Percentiles rank a stretch among this genome's conserved stretches.
These are phyloP conservation scores for Lichina pygmaea DNA, from an alignment of 495 filamentous ascomycete species.

Conservation along the genomic window DNA sequence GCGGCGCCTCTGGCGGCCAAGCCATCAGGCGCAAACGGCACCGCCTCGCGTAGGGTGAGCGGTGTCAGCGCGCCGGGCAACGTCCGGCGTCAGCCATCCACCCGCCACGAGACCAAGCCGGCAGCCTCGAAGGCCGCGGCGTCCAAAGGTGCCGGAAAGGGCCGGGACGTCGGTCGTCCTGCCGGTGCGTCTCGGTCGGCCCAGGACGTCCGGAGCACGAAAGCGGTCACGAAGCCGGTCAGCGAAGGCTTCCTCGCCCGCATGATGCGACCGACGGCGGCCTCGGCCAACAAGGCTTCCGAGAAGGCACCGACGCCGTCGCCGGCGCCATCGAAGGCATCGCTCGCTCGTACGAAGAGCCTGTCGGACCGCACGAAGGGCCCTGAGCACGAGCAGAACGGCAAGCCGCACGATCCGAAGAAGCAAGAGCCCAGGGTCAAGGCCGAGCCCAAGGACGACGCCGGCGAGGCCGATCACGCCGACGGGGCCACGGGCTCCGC, in stretches of 20 bases:
- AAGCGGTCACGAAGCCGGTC: slow-evolving; percentile 19
- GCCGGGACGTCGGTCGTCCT: slow-evolving; percentile 15
- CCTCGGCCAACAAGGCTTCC: slow-evolving; percentile 47
- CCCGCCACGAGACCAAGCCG: slow-evolving; percentile 10
- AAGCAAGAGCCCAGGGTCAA: neutral
- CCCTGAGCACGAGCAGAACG: neutral
- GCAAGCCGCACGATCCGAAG: neutral
- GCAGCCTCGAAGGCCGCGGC: slow-evolving; percentile 6
- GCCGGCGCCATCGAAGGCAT: neutral
- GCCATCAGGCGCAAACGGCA: slow-evolving; percentile 9
- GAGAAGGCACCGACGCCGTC: slow-evolving; percentile 23
- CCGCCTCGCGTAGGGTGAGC: slow-evolving; percentile 17
- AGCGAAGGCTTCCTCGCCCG: slow-evolving; percentile 62
- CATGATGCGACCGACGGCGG: slow-evolving; percentile 80
- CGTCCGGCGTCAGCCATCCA: slow-evolving; percentile 18
- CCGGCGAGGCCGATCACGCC: too few relatives aligned
- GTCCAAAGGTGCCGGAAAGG: slow-evolving; percentile 6
- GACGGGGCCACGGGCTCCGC: too few relatives aligned
- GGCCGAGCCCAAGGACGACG: neutral
- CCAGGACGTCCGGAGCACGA: slow-evolving; percentile 18
- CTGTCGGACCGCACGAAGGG: neutral
- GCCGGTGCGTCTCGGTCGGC: slow-evolving; percentile 9
- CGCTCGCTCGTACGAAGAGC: neutral
- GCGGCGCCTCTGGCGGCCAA: slow-evolving; percentile 35
- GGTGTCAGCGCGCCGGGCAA: slow-evolving; percentile 14